Percentiles rank a stretch among this genome's conserved stretches.
These are phyloP conservation scores for Ophiostoma quercus DNA, from an alignment of 2,329 filamentous ascomycete species.

Conservation along the genomic window DNA sequence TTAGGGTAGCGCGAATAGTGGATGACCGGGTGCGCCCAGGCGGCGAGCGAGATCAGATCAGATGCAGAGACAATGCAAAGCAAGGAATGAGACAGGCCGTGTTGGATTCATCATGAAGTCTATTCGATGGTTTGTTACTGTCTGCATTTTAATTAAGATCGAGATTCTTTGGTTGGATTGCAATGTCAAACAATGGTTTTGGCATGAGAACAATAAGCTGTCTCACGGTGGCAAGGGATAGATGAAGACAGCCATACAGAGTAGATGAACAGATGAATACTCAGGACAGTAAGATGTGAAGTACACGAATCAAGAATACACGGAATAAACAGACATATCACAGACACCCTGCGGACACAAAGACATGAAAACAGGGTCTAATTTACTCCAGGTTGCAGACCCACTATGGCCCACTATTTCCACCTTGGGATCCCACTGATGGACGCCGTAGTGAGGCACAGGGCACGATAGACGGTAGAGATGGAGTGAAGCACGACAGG, in stretches of 20 bases:
- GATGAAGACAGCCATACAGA: no score
- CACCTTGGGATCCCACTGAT: conserved; percentile 4
- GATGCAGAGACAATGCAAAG: no score
- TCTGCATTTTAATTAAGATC: neutral
- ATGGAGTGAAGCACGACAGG: neutral
- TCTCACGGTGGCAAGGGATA: neutral
- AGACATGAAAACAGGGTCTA: conserved; percentile 7
- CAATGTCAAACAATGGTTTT: neutral
- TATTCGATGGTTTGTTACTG: neutral
- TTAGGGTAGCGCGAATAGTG: neutral
- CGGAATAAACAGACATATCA: neutral
- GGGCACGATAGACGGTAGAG: neutral
- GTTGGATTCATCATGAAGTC: neutral
- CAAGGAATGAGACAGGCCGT: neutral
- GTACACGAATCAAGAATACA: neutral
- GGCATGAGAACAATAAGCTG: neutral
- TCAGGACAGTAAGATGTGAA: no score
- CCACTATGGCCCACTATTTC: neutral
- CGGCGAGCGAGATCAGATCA: neutral
- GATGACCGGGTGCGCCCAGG: neutral
- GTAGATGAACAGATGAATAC: no score
- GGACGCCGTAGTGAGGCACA: conserved; percentile 7
- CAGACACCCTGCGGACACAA: neutral
- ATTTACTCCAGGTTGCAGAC: conserved; percentile 9
- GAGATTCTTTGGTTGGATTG: neutral